These are phyloP conservation scores for Schwanniomyces polymorphus DNA, from an alignment of 805 yeast genomes.

Conservation along the genomic window DNA sequence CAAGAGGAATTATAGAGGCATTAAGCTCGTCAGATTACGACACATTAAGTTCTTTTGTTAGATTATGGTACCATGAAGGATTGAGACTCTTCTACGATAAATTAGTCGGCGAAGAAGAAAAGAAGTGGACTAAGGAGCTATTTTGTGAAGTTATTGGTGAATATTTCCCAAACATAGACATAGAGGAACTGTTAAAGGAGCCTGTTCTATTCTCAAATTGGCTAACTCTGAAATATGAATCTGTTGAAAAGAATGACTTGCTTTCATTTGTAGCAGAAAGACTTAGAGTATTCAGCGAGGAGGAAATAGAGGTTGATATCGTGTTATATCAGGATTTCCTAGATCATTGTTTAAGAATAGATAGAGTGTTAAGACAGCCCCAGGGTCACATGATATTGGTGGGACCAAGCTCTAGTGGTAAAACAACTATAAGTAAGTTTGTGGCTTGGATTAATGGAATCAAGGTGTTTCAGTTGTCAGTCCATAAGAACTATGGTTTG, in stretches of 20 bases:
- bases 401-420: constrained; percentile 83
- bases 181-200: constrained; percentile 28
- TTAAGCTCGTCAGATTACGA: constrained; percentile 35
- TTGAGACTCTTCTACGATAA: constrained; percentile 76
- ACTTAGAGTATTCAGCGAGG: constrained; percentile 72
- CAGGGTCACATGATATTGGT: constrained; percentile 90
- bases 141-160: constrained; percentile 25
- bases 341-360: constrained; percentile 75
- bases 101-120: constrained; percentile 48
- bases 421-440: constrained; percentile 71
- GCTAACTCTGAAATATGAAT: constrained; percentile 63
- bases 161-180: constrained; percentile 49
- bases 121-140: constrained; percentile 47
- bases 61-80: constrained; percentile 83
- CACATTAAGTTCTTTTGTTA: constrained; percentile 45
- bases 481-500: constrained; percentile 53
- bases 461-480: constrained; percentile 55
- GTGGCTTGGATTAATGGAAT: constrained; percentile 92
- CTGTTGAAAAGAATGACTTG: constrained; percentile 52
- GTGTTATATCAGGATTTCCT: constrained; percentile 69
- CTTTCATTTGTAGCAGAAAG: constrained; percentile 60
- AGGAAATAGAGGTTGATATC: constrained; percentile 61
- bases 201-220: constrained; percentile 75
- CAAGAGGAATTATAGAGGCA: constrained; percentile 66
- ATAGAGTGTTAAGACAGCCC: constrained; percentile 75